These are phyloP conservation scores for Condylostoma magnum DNA, from an alignment of 169 alveolate species.

Conservation along the genomic window DNA sequence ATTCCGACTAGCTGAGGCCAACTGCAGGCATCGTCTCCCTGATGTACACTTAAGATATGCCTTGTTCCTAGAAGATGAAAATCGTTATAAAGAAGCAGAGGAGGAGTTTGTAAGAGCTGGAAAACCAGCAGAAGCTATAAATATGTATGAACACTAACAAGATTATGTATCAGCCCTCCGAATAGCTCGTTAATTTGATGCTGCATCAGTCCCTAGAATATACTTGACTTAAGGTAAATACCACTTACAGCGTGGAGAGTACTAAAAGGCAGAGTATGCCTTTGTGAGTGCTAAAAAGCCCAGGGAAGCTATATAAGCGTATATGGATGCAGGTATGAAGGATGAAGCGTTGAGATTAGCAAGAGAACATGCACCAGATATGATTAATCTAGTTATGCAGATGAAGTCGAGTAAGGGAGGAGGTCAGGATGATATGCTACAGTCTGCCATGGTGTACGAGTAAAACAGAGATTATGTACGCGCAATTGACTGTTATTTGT, in stretches of 20 bases:
- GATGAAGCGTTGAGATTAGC: slow-evolving; percentile 87
- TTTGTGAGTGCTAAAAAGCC: slow-evolving; percentile 84
- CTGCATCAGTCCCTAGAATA: slow-evolving; percentile 74
- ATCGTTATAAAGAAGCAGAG: slow-evolving; percentile 88
- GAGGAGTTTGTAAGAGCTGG: slow-evolving; percentile 88
- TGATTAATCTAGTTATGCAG: slow-evolving; percentile 70
- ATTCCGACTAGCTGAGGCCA: slow-evolving; percentile 81
- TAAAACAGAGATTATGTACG: slow-evolving; percentile 75
- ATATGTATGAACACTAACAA: slow-evolving; percentile 89
- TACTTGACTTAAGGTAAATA: slow-evolving; percentile 79
- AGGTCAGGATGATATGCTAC: slow-evolving; percentile 63
- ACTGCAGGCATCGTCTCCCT: slow-evolving; percentile 84
- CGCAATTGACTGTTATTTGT: slow-evolving; percentile 84
- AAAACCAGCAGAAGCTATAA: slow-evolving; percentile 91
- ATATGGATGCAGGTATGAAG: slow-evolving; percentile 61
- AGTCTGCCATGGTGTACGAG: slow-evolving; percentile 82
- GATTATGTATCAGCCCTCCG: slow-evolving; percentile 90
- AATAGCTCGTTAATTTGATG: slow-evolving; percentile 85
- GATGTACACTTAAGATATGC: slow-evolving; percentile 89
- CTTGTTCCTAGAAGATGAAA: slow-evolving; percentile 83
- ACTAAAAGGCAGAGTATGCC: slow-evolving; percentile 85
- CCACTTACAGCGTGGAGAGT: slow-evolving; percentile 76
- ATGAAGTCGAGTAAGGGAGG: slow-evolving; percentile 47
- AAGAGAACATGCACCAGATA: slow-evolving; percentile 87
- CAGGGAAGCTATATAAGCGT: slow-evolving; percentile 81